Evolutionary conservation across 345 rosid species (phyloP).

Genomic region (Citrus sinensis): DNA sequence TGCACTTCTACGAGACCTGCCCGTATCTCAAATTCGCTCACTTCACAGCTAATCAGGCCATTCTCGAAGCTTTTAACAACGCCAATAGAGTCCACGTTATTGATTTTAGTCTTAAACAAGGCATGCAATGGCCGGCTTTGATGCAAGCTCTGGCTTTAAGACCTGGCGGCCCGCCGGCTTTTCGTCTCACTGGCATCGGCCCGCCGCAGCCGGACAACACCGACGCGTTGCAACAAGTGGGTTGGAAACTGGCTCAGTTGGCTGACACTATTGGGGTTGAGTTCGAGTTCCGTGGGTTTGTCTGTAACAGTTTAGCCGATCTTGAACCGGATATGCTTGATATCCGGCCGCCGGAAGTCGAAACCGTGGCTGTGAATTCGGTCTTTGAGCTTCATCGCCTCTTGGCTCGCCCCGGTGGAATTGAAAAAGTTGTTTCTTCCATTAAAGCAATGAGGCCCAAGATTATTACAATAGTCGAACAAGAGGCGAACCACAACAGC

Average conservation of each 20-base stretch:
- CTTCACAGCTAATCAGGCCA: constrained; percentile 93
- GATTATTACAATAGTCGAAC: constrained; percentile 78
- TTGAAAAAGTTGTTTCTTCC: constrained; percentile 50
- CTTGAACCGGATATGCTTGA: constrained; percentile 70
- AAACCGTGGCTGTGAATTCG: constrained; percentile 75
- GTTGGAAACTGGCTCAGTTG: constrained; percentile 71
- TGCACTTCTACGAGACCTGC: constrained; percentile 87
- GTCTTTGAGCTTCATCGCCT: constrained; percentile 71
- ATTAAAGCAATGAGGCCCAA: constrained; percentile 67
- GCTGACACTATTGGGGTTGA: constrained; percentile 57
- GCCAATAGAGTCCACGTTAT: constrained; percentile 68
- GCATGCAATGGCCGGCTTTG: constrained; percentile 95
- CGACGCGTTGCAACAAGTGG: constrained; percentile 67
- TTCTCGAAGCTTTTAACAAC: constrained; percentile 65
- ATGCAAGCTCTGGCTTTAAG: constrained; percentile 92
- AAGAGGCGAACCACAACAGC: constrained; percentile 87
- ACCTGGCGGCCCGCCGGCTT: constrained; percentile 75
- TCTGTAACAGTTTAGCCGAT: constrained; percentile 59
- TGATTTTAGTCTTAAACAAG: constrained; percentile 70
- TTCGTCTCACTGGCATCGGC: constrained; percentile 85
- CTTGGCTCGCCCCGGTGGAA: constrained; percentile 56
- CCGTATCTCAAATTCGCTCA: constrained; percentile 94
- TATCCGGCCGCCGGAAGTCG: constrained; percentile 40
- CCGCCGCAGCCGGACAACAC: constrained; percentile 57
- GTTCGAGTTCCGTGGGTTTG: constrained; percentile 66